Evolutionary conservation across 129 eudicot genomes (phyloP), one percentile per base, ranked within the genome.

Genomic region (Glebionis coronaria): DNA sequence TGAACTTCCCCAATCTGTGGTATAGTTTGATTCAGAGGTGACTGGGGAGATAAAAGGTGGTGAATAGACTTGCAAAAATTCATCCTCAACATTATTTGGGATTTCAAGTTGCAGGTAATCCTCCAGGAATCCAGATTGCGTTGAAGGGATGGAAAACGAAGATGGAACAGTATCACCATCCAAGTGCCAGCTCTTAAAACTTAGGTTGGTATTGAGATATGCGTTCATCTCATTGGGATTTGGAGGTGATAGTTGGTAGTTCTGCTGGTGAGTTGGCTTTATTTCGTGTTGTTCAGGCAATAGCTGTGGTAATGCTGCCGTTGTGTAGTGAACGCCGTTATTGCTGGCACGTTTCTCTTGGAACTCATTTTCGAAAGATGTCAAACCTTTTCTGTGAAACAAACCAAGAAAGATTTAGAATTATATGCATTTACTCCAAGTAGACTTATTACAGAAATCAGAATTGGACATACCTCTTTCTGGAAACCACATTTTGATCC

Each of bases 41-140:
- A 79, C 82, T 2, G 97, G 90, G 51, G 90, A 85, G n/a, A 76
- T 56, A 46, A 83, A 78, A 4, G 86, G 14, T 2, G 87, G 83
- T 8, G 83, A 70, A 74, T 67, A 77, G 53, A 57, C 66, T 14
- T 75, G 77, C 44, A 74, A 11, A 35, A 73, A 5, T 13, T 70
- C 72, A 11, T 81, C 82, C 46, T 81, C 79, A 14, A 49, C 56
- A 45, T 47, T 9, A 21, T 70, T 51, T 27, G 74, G 81, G 23
- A 51, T 73, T 18, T 16, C 5, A 28, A 23, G n/a, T 12, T 69
- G 74, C 21, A 63, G 59, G 49, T 68, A 86, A 40, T 50, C 56
- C 4, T 44, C 76, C 4, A 57, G 16, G 40, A 66, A 27, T 53
- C 77, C 74, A 9, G 73, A 45, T 73, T 80, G 58, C 61, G 83